A percentile compares a stretch with the other conserved stretches of the same genome.
These are phyloP conservation scores for Candida sithepensis DNA, from an alignment of 805 yeast genomes.

Conservation along the genomic window DNA sequence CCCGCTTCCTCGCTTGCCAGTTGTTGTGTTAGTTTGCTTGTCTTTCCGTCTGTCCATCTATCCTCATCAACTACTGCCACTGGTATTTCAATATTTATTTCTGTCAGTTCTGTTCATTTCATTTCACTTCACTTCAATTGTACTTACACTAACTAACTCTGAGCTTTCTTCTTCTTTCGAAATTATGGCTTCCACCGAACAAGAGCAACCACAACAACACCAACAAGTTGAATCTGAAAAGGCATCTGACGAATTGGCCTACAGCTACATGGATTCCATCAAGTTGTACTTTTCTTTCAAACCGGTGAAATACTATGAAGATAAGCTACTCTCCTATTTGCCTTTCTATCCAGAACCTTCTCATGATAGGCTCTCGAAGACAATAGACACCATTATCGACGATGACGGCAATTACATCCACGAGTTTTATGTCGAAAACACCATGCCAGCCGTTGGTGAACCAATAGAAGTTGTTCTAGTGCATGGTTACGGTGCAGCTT, in stretches of 20 bases:
- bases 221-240: neutral
- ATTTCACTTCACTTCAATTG: neutral
- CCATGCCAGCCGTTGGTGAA: slow-evolving; percentile 22
- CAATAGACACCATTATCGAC: slow-evolving; percentile 54
- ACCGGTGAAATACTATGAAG: slow-evolving; percentile 29
- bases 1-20: no score
- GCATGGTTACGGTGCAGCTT: slow-evolving; percentile 93
- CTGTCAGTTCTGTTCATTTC: no score
- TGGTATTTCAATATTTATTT: no score
- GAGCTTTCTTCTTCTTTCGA: neutral
- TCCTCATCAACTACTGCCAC: no score
- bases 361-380: slow-evolving; percentile 39
- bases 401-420: slow-evolving; percentile 50
- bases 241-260: slow-evolving; percentile 3
- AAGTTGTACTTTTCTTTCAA: slow-evolving; percentile 25
- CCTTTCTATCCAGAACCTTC: slow-evolving; percentile 60
- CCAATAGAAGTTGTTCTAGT: slow-evolving; percentile 52
- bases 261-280: slow-evolving; percentile 21
- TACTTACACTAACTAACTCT: neutral
- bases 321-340: slow-evolving; percentile 46
- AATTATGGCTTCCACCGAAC: neutral
- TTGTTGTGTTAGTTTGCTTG: no score
- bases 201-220: neutral
- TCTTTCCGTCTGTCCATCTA: no score
- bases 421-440: slow-evolving; percentile 59